These are phyloP conservation scores for Penicillium glabrum DNA, from an alignment of 2,329 filamentous ascomycete species.

Conservation along the genomic window DNA sequence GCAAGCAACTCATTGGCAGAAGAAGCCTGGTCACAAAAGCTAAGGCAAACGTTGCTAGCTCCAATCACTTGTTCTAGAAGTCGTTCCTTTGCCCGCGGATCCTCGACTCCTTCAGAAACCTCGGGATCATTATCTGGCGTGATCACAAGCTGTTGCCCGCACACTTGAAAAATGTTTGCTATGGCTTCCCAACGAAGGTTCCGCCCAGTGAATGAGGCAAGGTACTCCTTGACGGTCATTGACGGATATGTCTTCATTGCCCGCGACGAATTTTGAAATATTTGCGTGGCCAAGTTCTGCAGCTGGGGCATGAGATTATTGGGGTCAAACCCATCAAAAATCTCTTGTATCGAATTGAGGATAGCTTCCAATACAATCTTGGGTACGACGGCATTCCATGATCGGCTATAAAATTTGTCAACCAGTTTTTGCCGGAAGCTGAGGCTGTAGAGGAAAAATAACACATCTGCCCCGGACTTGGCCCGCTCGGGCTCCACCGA, in stretches of 20 bases:
- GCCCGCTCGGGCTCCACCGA: constrained; percentile 28
- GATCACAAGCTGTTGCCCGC: constrained; percentile 36
- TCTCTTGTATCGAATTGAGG: constrained; percentile 23
- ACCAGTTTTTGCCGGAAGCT: constrained; percentile 27
- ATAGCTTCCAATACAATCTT: constrained; percentile 26
- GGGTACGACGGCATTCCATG: constrained; percentile 25
- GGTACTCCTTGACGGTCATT: constrained; percentile 35
- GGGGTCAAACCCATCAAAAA: constrained; percentile 27
- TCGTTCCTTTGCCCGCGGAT: constrained; percentile 26
- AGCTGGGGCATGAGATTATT: constrained; percentile 27
- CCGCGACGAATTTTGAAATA: constrained; percentile 33
- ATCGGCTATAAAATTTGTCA: constrained; percentile 24
- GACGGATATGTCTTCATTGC: constrained; percentile 24
- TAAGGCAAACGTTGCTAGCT: constrained; percentile 34
- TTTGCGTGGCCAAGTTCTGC: constrained; percentile 25
- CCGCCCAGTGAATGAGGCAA: constrained; percentile 25
- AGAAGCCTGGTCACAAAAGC: constrained; percentile 34
- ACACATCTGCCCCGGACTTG: constrained; percentile 31
- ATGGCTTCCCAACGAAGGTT: constrained; percentile 45
- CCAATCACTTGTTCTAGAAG: constrained; percentile 33
- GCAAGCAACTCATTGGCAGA: constrained; percentile 35
- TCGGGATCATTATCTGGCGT: constrained; percentile 33
- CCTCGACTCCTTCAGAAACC: constrained; percentile 21
- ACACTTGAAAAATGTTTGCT: constrained; percentile 40
- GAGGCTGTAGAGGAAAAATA: constrained; percentile 30